Evolutionary conservation across 2,329 filamentous ascomycete species (phyloP).

Genomic region (Hirsutella rhossiliensis): DNA sequence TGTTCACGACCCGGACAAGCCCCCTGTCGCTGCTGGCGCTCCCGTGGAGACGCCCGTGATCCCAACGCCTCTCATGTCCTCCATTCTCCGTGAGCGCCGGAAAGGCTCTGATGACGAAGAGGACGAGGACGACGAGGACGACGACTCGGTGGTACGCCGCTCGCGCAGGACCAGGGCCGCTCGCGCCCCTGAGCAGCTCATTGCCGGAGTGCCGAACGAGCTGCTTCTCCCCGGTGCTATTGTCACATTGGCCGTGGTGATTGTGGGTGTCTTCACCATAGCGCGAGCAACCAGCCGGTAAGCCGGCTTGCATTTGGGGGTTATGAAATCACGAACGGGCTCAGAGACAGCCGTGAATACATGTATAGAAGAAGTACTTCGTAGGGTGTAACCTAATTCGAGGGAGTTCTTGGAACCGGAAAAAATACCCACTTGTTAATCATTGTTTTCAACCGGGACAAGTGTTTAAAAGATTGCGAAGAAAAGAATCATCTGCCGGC

Average conservation of each 20-base stretch:
- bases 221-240: slow-evolving; percentile 87
- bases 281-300: slow-evolving; percentile 52
- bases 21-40: slow-evolving; percentile 58
- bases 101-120: slow-evolving; percentile 35
- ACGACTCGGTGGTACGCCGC: slow-evolving; percentile 32
- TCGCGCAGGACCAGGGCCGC: slow-evolving; percentile 25
- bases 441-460: no score
- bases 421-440: background rate
- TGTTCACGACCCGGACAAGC: slow-evolving; percentile 83
- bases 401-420: background rate
- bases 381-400: background rate
- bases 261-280: slow-evolving; percentile 85
- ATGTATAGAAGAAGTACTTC: background rate
- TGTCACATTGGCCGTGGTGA: slow-evolving; percentile 87
- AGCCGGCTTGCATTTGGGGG: slow-evolving; percentile 9
- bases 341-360: slow-evolving; percentile 18
- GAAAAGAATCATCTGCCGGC: background rate
- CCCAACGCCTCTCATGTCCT: slow-evolving; percentile 34
- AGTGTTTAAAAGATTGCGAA: background rate
- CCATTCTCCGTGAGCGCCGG: slow-evolving; percentile 38
- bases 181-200: slow-evolving; percentile 59
- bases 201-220: slow-evolving; percentile 88
- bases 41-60: slow-evolving; percentile 29
- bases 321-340: slow-evolving; percentile 24
- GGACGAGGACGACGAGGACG: slow-evolving; percentile 41